Base-by-base conservation (phyloP, 2,329 filamentous ascomycete species). In the Aspergillus hiratsukae region DNA sequence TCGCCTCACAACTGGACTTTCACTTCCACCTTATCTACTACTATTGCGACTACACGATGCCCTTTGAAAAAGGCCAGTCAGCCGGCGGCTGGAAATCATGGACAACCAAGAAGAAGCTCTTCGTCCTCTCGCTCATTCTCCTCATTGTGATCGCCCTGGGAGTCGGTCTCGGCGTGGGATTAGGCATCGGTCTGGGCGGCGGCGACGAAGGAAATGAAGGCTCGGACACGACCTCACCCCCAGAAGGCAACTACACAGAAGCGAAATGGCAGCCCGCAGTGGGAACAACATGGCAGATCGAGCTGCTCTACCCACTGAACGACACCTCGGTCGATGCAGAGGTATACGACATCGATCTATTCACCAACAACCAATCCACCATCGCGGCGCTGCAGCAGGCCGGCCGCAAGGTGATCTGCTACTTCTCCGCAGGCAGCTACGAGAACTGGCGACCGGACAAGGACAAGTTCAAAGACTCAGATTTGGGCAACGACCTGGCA, bases 371-470 rank as follows among this genome's bases (percentile, higher is more conserved):
- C 5, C 72, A 75, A 14, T 66, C 72, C 6, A 78, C 73, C 1
- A 81, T 86, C 51, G 58, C 70, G 3, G 67, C 69, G 4, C 73
- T 87, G 14, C 80, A 85, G 45, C 60, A 62, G 3, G 65, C 77
- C 28, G 81, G 80, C 8, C 82, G 82, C 66, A 84, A 82, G 59
- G 82, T 89, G 53, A 86, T 90, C 57, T 91, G 88, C 76, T 91
- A 91, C 73, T 90, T 90, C 75, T 87, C 84, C 52, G 87, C 86
- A 0, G 88, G 88, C 1, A 86, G 83, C 7, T 89, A 81, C 63
- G 88, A 91, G 71, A 68, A 83, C 52, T 83, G 80, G 75, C 80
- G 87, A 3, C 72, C 78, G 0, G 88, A 90, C 66, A 77, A 79
- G 19, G 67, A 66, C 29, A 64, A 81, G 4, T 90, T 89, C 66